These are phyloP conservation scores for Cephaloascus albidus DNA, from an alignment of 805 yeast species.

Conservation along the genomic window DNA sequence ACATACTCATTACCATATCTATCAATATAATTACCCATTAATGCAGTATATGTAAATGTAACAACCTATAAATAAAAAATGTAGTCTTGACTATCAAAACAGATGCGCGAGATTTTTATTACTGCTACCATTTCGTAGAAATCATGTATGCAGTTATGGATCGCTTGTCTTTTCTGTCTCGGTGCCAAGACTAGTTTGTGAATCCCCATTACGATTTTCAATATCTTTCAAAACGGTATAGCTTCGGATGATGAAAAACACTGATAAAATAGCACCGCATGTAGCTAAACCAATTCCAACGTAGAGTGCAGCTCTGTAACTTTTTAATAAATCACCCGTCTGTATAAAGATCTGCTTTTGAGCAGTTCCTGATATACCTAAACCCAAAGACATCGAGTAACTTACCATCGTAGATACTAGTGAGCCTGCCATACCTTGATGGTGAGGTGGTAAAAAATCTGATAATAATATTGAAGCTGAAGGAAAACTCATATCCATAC, in stretches of 20 bases:
- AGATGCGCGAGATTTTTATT: no score
- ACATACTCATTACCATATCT: no score
- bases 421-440: constrained; percentile 77
- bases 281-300: constrained; percentile 56
- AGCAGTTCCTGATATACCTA: constrained; percentile 66
- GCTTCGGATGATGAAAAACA: background rate
- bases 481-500: constrained; percentile 75
- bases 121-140: no score
- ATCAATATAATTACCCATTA: no score
- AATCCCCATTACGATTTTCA: no score
- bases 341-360: constrained; percentile 22
- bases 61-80: no score
- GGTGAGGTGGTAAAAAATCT: constrained; percentile 46
- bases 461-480: constrained; percentile 59
- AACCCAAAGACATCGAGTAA: constrained; percentile 61
- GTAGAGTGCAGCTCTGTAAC: constrained; percentile 50
- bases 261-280: constrained; percentile 22
- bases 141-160: no score
- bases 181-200: no score
- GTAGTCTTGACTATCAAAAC: no score
- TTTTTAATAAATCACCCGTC: constrained; percentile 15
- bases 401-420: constrained; percentile 62
- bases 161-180: no score
- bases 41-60: no score
- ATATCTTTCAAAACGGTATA: no score